Evolutionary conservation across 2,329 filamentous ascomycete genomes (phyloP).

Genomic region (Nemania sp.): DNA sequence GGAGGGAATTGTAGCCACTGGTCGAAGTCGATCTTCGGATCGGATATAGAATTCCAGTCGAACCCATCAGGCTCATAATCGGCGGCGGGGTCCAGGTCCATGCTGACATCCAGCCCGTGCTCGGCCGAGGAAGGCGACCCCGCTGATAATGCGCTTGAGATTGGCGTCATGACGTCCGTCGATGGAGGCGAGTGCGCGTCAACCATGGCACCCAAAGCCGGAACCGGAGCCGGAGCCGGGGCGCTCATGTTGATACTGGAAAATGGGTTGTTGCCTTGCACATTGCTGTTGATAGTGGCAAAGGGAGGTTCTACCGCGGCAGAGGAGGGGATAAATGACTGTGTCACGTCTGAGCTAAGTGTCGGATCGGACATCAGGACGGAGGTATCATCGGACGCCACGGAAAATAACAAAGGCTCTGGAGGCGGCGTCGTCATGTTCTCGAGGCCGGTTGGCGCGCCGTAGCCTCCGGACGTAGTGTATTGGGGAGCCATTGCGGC

Average conservation of each 20-base stretch:
- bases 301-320: neutral
- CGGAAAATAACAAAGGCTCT: constrained; percentile 47
- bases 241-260: constrained; percentile 7
- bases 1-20: constrained; percentile 61
- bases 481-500: constrained; percentile 31
- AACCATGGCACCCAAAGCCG: neutral
- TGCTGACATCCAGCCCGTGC: constrained; percentile 47
- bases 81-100: constrained; percentile 46
- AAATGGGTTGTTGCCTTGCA: constrained; percentile 1
- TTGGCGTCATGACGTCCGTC: constrained; percentile 34
- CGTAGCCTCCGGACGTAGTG: constrained; percentile 12
- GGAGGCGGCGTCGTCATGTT: constrained; percentile 55
- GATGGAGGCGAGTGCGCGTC: constrained; percentile 30
- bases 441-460: constrained; percentile 27
- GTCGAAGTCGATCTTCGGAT: constrained; percentile 59
- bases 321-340: constrained; percentile 12
- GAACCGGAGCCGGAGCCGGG: neutral
- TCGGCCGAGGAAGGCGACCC: constrained; percentile 27
- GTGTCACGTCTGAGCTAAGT: constrained; percentile 14
- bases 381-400: neutral
- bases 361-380: constrained; percentile 13
- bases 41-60: constrained; percentile 57
- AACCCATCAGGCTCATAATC: constrained; percentile 50
- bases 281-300: constrained; percentile 3
- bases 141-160: constrained; percentile 15